Evolutionary conservation across 2,329 filamentous ascomycete species (phyloP).

Genomic region (Simplicillium aogashimaense): DNA sequence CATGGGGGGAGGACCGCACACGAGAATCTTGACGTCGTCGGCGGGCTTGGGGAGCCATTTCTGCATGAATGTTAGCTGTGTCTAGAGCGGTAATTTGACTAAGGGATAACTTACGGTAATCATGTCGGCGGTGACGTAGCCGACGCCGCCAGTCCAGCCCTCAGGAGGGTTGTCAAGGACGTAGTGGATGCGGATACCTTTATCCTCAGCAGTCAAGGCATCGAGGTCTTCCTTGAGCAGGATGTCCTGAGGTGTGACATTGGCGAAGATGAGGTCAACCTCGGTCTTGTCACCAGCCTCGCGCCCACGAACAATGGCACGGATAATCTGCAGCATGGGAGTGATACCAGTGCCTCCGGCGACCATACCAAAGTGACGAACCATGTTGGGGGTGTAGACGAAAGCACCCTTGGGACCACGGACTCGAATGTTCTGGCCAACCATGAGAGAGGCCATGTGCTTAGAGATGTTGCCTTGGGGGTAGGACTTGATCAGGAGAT

Average conservation of each 20-base stretch:
- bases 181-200: slow-evolving; percentile 80
- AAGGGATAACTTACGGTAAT: slow-evolving; percentile 55
- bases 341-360: slow-evolving; percentile 96
- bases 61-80: slow-evolving; percentile 28
- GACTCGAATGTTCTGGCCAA: slow-evolving; percentile 84
- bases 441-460: slow-evolving; percentile 71
- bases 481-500: slow-evolving; percentile 97
- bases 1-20: slow-evolving; percentile 97
- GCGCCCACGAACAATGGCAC: slow-evolving; percentile 77
- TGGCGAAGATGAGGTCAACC: slow-evolving; percentile 93
- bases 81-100: neutral
- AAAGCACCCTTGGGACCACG: slow-evolving; percentile 95
- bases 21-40: slow-evolving; percentile 80
- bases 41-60: slow-evolving; percentile 75
- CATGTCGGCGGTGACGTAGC: slow-evolving; percentile 93
- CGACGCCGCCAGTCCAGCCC: slow-evolving; percentile 84
- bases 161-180: slow-evolving; percentile 93
- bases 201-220: slow-evolving; percentile 63
- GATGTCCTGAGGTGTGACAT: slow-evolving; percentile 88
- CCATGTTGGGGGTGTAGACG: slow-evolving; percentile 96
- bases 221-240: slow-evolving; percentile 89
- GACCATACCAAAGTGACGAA: slow-evolving; percentile 94
- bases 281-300: slow-evolving; percentile 73
- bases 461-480: slow-evolving; percentile 96
- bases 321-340: slow-evolving; percentile 93